A percentile compares a stretch with the other conserved stretches of the same genome.
Evolutionary conservation across 768 basidiomycete species (phyloP).

Genomic region (Pleurotus djamor): DNA sequence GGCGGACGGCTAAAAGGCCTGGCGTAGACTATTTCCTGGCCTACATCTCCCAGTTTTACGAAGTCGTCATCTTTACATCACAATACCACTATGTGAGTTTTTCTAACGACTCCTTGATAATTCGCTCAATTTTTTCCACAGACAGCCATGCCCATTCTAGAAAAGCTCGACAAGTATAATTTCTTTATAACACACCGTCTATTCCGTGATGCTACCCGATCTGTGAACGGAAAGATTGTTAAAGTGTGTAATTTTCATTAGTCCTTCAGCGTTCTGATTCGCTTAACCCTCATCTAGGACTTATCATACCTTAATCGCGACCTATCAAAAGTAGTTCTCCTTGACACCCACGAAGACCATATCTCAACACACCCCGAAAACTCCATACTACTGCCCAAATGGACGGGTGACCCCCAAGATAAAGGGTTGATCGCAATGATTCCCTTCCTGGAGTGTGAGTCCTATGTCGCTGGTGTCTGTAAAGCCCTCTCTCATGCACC

Average conservation of each 20-base stretch:
- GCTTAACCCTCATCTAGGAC: constrained; percentile 46
- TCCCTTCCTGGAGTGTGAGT: constrained; percentile 90
- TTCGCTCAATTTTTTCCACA: constrained; percentile 24
- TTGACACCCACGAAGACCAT: constrained; percentile 86
- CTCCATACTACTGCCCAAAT: constrained; percentile 77
- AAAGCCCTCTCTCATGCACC: not conserved
- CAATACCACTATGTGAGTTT: constrained; percentile 82
- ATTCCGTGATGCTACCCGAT: constrained; percentile 91
- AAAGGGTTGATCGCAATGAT: constrained; percentile 88
- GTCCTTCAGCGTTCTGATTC: too few species aligned
- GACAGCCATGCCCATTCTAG: constrained; percentile 86
- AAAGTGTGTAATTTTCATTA: constrained; percentile 48
- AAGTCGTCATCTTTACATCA: constrained; percentile 93
- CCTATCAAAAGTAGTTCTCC: constrained; percentile 81
- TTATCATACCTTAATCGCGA: constrained; percentile 94
- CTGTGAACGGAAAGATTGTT: constrained; percentile 77
- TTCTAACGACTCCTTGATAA: not conserved
- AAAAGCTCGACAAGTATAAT: constrained; percentile 92
- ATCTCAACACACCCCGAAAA: constrained; percentile 84
- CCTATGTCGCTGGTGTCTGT: constrained; percentile 11
- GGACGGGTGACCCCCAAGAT: constrained; percentile 75
- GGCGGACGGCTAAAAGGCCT: constrained; percentile 97
- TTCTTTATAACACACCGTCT: constrained; percentile 87
- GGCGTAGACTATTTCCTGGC: constrained; percentile 98
- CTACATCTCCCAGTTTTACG: constrained; percentile 97